A percentile compares a stretch with the other conserved stretches of the same genome.
These are phyloP conservation scores for Alternaria conjuncta DNA, from an alignment of 2,329 filamentous ascomycete species.

Conservation along the genomic window DNA sequence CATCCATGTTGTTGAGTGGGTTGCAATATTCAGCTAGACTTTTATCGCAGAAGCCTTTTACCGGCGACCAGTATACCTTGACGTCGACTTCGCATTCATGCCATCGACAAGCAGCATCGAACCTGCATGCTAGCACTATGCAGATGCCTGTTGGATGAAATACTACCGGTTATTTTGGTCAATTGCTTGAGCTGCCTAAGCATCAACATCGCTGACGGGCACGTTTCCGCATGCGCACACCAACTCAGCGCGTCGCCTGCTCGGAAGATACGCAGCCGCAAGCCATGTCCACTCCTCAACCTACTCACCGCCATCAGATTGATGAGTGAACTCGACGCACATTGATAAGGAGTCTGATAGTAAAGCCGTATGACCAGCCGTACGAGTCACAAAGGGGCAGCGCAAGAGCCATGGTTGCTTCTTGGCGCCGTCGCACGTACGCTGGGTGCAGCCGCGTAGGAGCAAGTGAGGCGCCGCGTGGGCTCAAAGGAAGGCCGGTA, in stretches of 20 bases:
- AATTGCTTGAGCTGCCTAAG: slow-evolving; percentile 13
- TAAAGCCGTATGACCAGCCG: background rate
- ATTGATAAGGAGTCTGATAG: slow-evolving; percentile 8
- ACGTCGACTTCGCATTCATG: background rate
- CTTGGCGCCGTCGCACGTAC: slow-evolving; percentile 14
- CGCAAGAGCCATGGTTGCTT: slow-evolving; percentile 11
- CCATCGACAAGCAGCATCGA: background rate
- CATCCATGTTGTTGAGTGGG: background rate
- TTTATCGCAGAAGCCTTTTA: background rate
- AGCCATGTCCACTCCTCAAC: slow-evolving; percentile 1
- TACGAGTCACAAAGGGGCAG: slow-evolving; percentile 7
- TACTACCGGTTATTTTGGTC: slow-evolving; percentile 12
- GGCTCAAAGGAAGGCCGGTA: slow-evolving; percentile 8
- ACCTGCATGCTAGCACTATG: background rate
- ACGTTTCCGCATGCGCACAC: background rate
- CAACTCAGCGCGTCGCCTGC: background rate
- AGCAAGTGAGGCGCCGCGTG: slow-evolving; percentile 5
- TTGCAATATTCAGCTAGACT: background rate
- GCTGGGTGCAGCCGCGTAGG: background rate
- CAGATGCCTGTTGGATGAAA: background rate
- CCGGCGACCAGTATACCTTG: background rate
- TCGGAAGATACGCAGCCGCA: background rate
- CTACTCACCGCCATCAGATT: background rate
- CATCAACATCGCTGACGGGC: background rate
- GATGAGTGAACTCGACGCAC: background rate